Base-by-base conservation (phyloP, 2,329 filamentous ascomycete genomes). In the Aspergillus ibericus region DNA sequence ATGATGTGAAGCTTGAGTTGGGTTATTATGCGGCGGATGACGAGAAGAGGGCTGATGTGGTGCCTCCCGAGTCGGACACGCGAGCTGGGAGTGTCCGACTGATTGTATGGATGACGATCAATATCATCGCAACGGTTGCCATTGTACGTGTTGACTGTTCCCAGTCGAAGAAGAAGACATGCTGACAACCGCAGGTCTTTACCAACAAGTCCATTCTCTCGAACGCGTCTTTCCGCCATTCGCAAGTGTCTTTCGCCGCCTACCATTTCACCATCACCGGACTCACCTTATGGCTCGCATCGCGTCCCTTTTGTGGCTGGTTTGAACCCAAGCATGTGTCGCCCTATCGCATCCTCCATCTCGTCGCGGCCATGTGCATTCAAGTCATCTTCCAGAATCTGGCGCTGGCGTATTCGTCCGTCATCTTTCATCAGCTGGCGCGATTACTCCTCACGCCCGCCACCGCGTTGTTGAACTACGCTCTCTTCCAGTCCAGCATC, bases 261-360 rank as follows among this genome's bases (percentile, higher is more conserved):
- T 67, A 67, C 48, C 65, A 67, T 38, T 67, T 67, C 58, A 64
- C 61, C 20, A 60, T 67, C 42, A 67, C 65, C 3, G 63, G 62
- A 1, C 49, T 53, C 20, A 65, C 65, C 9, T 36, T 67, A 49
- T 67, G 63, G 63, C 47, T 58, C 2, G 57, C 57, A 6, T 67
- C 65, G 5, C 62, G 60, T 3, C 56, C 62, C 5, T 60, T 56
- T 48, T 66, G 59, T 47, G 62, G 60, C 46, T 46, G 60, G 25
- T 67, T 67, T 47, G 42, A 55, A n/a, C 59, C 62, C 1, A 67
- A 67, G 38, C 51, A 49, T 15, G 57, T 65, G 6, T 53, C 56
- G 6, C 38, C 63, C 20, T 16, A 50, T 12, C 62, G 64, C 34
- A 63, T 67, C 50, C 55, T 61, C 15, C 65, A 63, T 4, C 59